Conservation (phyloP, 768 basidiomycete species). For the Panaeolus papilionaceus region DNA sequence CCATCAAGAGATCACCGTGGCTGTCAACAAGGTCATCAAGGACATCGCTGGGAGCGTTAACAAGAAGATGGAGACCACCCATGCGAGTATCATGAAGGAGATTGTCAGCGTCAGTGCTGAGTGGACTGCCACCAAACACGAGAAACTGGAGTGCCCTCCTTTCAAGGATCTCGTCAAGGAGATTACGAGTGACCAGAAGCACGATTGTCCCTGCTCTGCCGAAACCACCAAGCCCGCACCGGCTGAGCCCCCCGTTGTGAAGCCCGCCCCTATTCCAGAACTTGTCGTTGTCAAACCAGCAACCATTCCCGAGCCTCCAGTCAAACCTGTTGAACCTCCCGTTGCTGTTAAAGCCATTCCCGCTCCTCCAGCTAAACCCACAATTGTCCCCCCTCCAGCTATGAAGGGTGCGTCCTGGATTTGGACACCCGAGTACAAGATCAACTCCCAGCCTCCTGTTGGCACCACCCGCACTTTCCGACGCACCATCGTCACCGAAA, state of each 20-base stretch:
- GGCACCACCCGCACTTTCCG: constrained; percentile 33
- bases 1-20: constrained; percentile 14
- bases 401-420: neutral
- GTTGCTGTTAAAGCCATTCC: neutral
- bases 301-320: neutral
- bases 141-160: neutral
- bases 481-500: constrained; percentile 27
- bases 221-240: neutral
- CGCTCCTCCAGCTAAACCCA: too few species aligned
- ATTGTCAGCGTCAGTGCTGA: neutral
- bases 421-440: constrained; percentile 8
- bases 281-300: too few species aligned
- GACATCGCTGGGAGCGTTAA: neutral
- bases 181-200: neutral
- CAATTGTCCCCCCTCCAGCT: neutral
- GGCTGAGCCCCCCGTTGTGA: too few species aligned
- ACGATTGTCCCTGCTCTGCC: neutral
- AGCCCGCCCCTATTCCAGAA: too few species aligned
- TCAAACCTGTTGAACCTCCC: neutral
- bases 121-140: neutral
- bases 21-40: neutral
- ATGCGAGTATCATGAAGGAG: neutral
- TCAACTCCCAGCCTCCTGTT: neutral
- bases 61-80: neutral
- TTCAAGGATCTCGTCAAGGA: neutral